Percentiles rank a stretch among this genome's conserved stretches.
Evolutionary conservation across 257 asterid genomes (phyloP).

Genomic region (Leptodermis oblonga): DNA sequence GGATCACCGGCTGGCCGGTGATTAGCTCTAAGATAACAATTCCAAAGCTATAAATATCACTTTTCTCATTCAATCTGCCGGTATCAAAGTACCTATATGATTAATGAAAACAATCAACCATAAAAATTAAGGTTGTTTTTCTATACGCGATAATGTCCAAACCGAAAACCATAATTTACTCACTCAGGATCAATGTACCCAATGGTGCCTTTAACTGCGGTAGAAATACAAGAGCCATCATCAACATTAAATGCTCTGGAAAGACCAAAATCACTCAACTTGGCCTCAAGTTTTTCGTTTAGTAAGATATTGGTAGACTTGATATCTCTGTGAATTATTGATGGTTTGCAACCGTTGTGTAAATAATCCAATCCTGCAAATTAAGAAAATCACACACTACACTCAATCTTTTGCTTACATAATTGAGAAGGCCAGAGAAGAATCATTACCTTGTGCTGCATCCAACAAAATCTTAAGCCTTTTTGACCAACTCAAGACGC

Average conservation of each 20-base stretch:
- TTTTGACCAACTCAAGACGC: constrained; percentile 34
- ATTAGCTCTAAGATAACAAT: constrained; percentile 33
- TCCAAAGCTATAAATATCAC: constrained; percentile 41
- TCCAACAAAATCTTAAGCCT: constrained; percentile 35
- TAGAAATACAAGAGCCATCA: constrained; percentile 24
- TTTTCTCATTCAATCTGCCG: constrained; percentile 27
- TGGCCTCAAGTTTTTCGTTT: constrained; percentile 26
- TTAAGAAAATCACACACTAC: too few species aligned
- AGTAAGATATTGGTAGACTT: constrained; percentile 35
- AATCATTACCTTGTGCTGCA: constrained; percentile 38
- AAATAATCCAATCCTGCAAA: constrained; percentile 42
- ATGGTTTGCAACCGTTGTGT: constrained; percentile 39
- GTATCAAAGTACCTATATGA: constrained; percentile 11
- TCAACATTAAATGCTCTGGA: constrained; percentile 29
- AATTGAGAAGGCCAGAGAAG: background rate
- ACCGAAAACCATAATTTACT: background rate
- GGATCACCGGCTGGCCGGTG: constrained; percentile 24
- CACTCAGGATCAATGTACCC: constrained; percentile 45
- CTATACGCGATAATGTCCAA: background rate
- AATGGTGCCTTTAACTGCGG: constrained; percentile 27
- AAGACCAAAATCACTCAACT: constrained; percentile 44
- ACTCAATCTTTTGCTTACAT: background rate
- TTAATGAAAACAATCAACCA: background rate
- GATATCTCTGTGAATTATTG: constrained; percentile 43
- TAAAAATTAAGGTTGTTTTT: too few species aligned